A percentile compares a stretch with the other conserved stretches of the same genome.
phyloP scores from a whole-genome alignment of 2,329 filamentous ascomycete genomes.

The Lasiodiplodia sp. region DNA sequence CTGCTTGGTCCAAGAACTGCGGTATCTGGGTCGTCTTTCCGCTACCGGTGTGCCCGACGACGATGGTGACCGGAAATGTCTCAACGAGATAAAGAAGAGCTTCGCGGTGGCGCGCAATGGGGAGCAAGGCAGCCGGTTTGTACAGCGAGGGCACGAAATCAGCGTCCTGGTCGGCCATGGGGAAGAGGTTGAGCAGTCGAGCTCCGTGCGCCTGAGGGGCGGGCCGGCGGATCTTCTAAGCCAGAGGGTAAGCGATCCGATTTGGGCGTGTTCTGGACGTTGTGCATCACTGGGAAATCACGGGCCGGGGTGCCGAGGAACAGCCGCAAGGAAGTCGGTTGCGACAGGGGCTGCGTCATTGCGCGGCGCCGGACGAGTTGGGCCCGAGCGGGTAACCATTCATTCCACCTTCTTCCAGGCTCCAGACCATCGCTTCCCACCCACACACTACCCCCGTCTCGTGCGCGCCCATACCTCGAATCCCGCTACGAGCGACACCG shows the following conservation, averaged over 20 bases:
- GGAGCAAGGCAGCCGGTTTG: constrained; percentile 82
- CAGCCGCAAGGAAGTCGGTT: neutral
- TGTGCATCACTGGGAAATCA: neutral
- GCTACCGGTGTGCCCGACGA: constrained; percentile 92
- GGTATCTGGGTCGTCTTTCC: constrained; percentile 97
- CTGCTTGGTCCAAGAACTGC: constrained; percentile 85
- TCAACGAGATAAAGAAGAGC: constrained; percentile 86
- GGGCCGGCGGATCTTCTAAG: constrained; percentile 19
- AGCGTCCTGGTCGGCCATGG: constrained; percentile 47
- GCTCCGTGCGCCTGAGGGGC: constrained; percentile 14
- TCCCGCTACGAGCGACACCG: neutral
- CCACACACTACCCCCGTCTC: neutral
- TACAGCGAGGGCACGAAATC: constrained; percentile 80
- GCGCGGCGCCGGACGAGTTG: constrained; percentile 12
- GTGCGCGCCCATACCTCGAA: neutral
- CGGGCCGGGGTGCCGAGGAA: neutral
- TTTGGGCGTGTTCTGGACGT: neutral
- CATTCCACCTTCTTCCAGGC: constrained; percentile 21
- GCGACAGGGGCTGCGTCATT: constrained; percentile 10
- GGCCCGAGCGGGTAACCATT: neutral
- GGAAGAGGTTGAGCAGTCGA: neutral
- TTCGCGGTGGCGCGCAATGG: constrained; percentile 83
- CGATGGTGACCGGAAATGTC: constrained; percentile 81
- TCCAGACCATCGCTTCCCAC: constrained; percentile 7
- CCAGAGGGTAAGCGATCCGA: constrained; percentile 14